Base-by-base conservation (phyloP, 371 early-diverging fungal genomes). In the Zopfochytrium polystomum region DNA sequence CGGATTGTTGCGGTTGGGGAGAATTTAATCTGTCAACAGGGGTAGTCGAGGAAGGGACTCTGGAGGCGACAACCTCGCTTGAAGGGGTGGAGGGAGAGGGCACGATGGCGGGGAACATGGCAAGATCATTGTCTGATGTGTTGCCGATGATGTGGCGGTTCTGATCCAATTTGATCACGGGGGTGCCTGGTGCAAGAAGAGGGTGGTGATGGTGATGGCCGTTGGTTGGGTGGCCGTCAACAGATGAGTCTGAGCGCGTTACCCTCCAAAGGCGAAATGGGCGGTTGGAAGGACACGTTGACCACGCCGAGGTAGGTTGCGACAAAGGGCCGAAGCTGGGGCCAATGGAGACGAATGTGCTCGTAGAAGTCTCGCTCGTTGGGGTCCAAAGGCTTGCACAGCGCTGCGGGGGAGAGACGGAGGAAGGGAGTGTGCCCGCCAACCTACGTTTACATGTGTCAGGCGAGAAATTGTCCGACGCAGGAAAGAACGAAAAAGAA, bases 341-440 rank as follows among this genome's bases (percentile, higher is more conserved):
- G 87, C 59, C 89, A 87, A 26, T 82, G 70, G 29, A 75, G 68
- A 54, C 89, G 90, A 13, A 94, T 71, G 51, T 84, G 77, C 57
- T 93, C 94, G 71, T 95, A 95, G 65, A 95, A 93, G 31, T 71
- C 68, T 44, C 87, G 85, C 60, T 95, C 95, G 54, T 79, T 81
- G 44, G 71, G 72, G 27, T 86, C 83, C 55, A 92, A 82, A 3
- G 92, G 89, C 62, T 91, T 91, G 71, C 88, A 91, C 45, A 91
- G 78, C 5, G 91, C 91, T 60, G 79, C 82, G 64, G 87, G 78
- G 27, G 87, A 84, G 74, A 91, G 87, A 48, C 87, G 81, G 30
- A 88, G 75, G 34, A 90, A 80, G 4, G 90, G 84, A 7, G 92
- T 85, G 60, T 90, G 90, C 0, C 90, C 90, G 15, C 90, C 90